Conservation (phyloP, 2,329 filamentous ascomycete species). For the Laburnicola sp. region DNA sequence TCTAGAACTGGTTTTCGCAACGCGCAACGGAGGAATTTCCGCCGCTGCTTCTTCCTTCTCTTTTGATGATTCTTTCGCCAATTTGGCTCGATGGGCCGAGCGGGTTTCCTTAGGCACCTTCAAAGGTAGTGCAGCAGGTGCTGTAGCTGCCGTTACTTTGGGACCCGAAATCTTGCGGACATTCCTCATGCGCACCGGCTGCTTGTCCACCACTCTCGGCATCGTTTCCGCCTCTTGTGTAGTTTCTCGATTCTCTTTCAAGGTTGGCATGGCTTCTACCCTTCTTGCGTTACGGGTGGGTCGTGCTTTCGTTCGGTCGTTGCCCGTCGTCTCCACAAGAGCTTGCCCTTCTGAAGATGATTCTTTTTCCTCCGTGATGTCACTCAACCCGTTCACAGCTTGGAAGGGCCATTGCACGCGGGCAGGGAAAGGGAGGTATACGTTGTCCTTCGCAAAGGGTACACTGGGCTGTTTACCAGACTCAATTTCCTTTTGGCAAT, state of each 20-base stretch:
- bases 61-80: constrained; percentile 29
- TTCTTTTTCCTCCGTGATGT: constrained; percentile 48
- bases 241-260: constrained; percentile 46
- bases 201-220: constrained; percentile 38
- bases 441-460: constrained; percentile 53
- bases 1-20: constrained; percentile 24
- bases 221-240: constrained; percentile 31
- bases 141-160: constrained; percentile 36
- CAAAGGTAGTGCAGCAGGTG: constrained; percentile 32
- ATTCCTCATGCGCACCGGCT: constrained; percentile 41
- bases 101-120: constrained; percentile 35
- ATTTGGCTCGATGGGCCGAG: constrained; percentile 29
- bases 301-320: constrained; percentile 42
- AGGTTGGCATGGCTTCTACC: constrained; percentile 30
- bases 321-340: constrained; percentile 52
- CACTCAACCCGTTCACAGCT: constrained; percentile 37
- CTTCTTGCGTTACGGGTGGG: constrained; percentile 25
- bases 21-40: constrained; percentile 32
- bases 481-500: constrained; percentile 55
- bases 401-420: constrained; percentile 44
- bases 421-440: constrained; percentile 53
- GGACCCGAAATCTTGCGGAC: constrained; percentile 44
- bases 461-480: constrained; percentile 53
- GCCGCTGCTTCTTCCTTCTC: constrained; percentile 26
- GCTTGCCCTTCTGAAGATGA: constrained; percentile 44